A percentile compares a stretch with the other conserved stretches of the same genome.
Conservation (phyloP, 805 yeast genomes). For the Nakazawaea peltata region DNA sequence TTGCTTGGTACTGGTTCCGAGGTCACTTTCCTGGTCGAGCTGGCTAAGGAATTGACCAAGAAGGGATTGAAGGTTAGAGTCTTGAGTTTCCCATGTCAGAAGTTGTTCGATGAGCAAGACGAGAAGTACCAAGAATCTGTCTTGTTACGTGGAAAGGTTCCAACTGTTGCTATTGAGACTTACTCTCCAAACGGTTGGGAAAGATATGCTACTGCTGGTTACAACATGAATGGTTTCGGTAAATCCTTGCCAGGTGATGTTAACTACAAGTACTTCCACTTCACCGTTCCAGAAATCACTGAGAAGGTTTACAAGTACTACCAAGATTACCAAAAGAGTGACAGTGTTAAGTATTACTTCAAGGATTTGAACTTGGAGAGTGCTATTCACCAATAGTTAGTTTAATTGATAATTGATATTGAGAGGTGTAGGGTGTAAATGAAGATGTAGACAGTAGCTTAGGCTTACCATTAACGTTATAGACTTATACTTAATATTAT, state of each 20-base stretch:
- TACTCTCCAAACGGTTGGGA: constrained; percentile 29
- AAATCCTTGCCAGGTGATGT: constrained; percentile 26
- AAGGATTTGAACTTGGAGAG: constrained; percentile 7
- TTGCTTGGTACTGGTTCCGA: constrained; percentile 24
- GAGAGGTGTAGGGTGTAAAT: too few relatives aligned
- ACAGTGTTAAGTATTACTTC: constrained; percentile 5
- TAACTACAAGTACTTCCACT: constrained; percentile 25
- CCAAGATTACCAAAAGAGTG: constrained; percentile 9
- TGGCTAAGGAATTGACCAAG: constrained; percentile 17
- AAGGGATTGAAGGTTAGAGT: constrained; percentile 20
- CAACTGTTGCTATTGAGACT: constrained; percentile 25
- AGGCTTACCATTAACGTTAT: too few relatives aligned
- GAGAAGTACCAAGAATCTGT: constrained; percentile 19
- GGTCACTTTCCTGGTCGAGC: constrained; percentile 19
- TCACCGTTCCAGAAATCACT: constrained; percentile 17
- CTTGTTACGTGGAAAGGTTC: constrained; percentile 18
- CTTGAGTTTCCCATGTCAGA: constrained; percentile 24
- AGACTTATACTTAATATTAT: background rate
- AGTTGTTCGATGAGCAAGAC: constrained; percentile 22
- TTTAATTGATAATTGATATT: too few relatives aligned
- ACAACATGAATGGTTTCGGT: constrained; percentile 24
- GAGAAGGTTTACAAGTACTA: constrained; percentile 21
- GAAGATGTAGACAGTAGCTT: too few relatives aligned
- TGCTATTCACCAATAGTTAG: constrained; percentile 3
- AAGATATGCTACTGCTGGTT: constrained; percentile 26